Evolutionary conservation across 768 basidiomycete genomes (phyloP), one percentile per base, ranked within the genome.

Genomic region (Pseudohyphozyma bogoriensis): DNA sequence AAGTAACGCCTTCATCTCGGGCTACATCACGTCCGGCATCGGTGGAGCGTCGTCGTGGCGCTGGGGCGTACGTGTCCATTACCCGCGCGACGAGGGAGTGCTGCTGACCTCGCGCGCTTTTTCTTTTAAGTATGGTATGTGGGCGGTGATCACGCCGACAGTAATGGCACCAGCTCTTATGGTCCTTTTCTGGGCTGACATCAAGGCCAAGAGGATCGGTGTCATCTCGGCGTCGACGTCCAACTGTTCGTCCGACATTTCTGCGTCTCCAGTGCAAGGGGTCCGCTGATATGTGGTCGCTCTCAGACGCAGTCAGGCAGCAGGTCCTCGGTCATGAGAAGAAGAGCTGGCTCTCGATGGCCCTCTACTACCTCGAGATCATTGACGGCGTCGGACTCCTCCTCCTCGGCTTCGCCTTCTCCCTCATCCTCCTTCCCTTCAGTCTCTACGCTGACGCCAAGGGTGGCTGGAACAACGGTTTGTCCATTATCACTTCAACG

Each of bases 381-480:
- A 51, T 37, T 22, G 51, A 51, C 32, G 52, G 51, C 37, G 20
- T 63, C 45, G 62, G 62, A 1, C 44, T 63, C n/a, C 26, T 63
- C 32, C 56, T 63, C 2, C 31, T 59, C 24, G 62, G 58, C 6
- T 51, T 50, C 15, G 50, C 49, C 2, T 63, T 50, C 51, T 29
- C 62, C 0, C 58, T 63, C 10, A 40, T 54, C 15, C 58, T 63
- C 2, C 33, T 63, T 22, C 62, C 62, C 2, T 63, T 63, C 24
- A 52, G 57, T 2, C 62, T 74, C 58, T 68, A 72, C 0, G 65
- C 56, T 31, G 69, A 70, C 2, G 68, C 72, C 3, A 69, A 71
- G 37, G 49, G 65, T 7, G 73, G 73, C 4, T 75, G 71, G 55
- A 51, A 53, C 16, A 55, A 54, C 7, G 44, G 12, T 13, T 45